Conservation (phyloP, 768 basidiomycete species). For the Plicaturopsis crispa region DNA sequence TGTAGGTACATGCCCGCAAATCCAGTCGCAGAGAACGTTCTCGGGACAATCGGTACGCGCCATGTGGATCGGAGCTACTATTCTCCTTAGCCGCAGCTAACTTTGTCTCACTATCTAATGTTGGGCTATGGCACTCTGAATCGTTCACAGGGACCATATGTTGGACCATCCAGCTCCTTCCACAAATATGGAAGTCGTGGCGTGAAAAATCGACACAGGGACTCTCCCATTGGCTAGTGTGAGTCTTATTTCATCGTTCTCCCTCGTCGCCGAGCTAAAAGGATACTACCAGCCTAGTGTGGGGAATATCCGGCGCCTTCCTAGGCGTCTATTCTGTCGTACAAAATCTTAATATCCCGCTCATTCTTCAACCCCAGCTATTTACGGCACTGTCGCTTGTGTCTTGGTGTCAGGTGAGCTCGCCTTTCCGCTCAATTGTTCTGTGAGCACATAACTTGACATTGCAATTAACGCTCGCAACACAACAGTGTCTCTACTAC, state of each 20-base stretch:
- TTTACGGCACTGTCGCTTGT: constrained; percentile 54
- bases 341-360: constrained; percentile 62
- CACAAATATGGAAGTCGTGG: constrained; percentile 71
- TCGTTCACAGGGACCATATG: constrained; percentile 45
- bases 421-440: background rate
- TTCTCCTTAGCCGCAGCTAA: background rate
- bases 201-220: constrained; percentile 61
- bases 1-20: constrained; percentile 51
- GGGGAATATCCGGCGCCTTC: constrained; percentile 52
- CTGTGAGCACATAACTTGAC: too few relatives aligned
- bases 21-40: constrained; percentile 51
- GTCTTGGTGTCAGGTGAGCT: constrained; percentile 56
- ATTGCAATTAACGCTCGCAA: background rate
- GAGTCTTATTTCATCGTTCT: constrained; percentile 11
- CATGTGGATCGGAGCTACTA: too few relatives aligned
- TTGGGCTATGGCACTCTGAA: background rate
- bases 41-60: constrained; percentile 58
- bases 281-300: constrained; percentile 36
- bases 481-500: constrained; percentile 61
- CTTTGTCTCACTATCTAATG: background rate
- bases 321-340: constrained; percentile 64
- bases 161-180: constrained; percentile 62
- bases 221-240: constrained; percentile 64
- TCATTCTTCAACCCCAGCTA: constrained; percentile 60
- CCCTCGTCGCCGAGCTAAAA: constrained; percentile 1